These are phyloP conservation scores for Nothophoma quercina DNA, from an alignment of 2,329 filamentous ascomycete genomes.

Conservation along the genomic window DNA sequence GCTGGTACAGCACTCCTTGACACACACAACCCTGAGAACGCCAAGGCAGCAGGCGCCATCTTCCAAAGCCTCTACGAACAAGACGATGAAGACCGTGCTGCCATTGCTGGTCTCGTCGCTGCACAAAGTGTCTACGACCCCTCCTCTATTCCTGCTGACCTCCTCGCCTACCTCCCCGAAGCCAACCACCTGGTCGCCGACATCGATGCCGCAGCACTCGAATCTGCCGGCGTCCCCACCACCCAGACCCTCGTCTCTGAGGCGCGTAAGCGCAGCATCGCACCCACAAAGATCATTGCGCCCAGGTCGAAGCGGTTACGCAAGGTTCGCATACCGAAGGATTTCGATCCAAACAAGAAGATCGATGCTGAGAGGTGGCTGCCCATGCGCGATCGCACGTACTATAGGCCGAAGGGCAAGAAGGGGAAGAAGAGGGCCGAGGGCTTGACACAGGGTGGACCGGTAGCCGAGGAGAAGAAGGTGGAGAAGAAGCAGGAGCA, in stretches of 20 bases:
- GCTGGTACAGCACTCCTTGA: conserved; percentile 84
- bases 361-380: conserved; percentile 94
- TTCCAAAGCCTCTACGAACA: conserved; percentile 75
- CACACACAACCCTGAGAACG: conserved; percentile 73
- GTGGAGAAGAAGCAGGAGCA: conserved; percentile 40
- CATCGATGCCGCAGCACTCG: conserved; percentile 68
- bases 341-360: conserved; percentile 78
- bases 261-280: conserved; percentile 48
- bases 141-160: conserved; percentile 60
- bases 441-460: conserved; percentile 83
- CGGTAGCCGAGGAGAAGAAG: conserved; percentile 67
- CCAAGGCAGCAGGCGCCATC: conserved; percentile 75
- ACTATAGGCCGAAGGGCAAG: conserved; percentile 88
- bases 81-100: conserved; percentile 71
- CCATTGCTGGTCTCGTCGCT: conserved; percentile 85
- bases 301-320: conserved; percentile 66
- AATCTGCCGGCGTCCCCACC: conserved; percentile 70
- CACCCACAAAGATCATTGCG: conserved; percentile 50
- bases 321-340: conserved; percentile 72
- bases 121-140: conserved; percentile 72
- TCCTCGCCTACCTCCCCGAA: conserved; percentile 66
- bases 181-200: conserved; percentile 68
- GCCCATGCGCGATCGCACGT: conserved; percentile 85
- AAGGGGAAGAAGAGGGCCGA: conserved; percentile 82
- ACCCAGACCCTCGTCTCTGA: conserved; percentile 46